Conservation (phyloP, 108 stramenopile genomes). For the Skeletonema tropicum region DNA sequence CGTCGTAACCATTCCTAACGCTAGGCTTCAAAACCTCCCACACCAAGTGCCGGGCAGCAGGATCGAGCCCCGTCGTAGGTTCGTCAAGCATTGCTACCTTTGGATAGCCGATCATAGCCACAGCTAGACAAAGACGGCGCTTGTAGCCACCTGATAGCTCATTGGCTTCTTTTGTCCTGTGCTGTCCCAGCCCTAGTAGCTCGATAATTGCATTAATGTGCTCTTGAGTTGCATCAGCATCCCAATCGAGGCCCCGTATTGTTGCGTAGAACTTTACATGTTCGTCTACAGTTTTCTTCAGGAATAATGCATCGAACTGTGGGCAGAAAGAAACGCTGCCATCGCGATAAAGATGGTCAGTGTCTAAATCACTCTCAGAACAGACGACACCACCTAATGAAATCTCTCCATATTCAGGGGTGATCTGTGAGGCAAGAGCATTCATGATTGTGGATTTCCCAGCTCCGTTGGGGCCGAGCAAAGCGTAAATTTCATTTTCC, state of each 20-base stretch:
- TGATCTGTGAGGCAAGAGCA: conserved; percentile 34
- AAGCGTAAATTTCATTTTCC: conserved; percentile 23
- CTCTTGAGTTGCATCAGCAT: conserved; percentile 26
- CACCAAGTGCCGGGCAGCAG: conserved; percentile 54
- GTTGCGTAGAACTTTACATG: conserved; percentile 60
- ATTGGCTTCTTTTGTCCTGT: conserved; percentile 16
- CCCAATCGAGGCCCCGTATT: conserved; percentile 51
- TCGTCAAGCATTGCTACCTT: conserved; percentile 66
- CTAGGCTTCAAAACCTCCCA: conserved; percentile 61
- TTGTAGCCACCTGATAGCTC: conserved; percentile 41
- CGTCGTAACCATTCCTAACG: conserved; percentile 56
- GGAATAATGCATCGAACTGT: conserved; percentile 68
- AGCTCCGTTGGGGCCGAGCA: background rate
- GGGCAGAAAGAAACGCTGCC: conserved; percentile 58
- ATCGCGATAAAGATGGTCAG: conserved; percentile 18
- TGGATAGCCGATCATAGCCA: conserved; percentile 47
- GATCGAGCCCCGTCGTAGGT: conserved; percentile 67
- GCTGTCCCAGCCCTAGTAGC: conserved; percentile 29
- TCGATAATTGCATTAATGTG: conserved; percentile 35
- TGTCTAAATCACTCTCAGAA: background rate
- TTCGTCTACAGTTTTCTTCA: conserved; percentile 60
- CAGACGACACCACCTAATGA: conserved; percentile 28
- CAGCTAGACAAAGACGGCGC: conserved; percentile 22
- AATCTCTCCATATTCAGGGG: conserved; percentile 40
- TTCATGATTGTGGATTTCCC: conserved; percentile 49